Evolutionary conservation across 345 rosid genomes (phyloP), one percentile per base, ranked within the genome.

Genomic region (Alliaria petiolata): DNA sequence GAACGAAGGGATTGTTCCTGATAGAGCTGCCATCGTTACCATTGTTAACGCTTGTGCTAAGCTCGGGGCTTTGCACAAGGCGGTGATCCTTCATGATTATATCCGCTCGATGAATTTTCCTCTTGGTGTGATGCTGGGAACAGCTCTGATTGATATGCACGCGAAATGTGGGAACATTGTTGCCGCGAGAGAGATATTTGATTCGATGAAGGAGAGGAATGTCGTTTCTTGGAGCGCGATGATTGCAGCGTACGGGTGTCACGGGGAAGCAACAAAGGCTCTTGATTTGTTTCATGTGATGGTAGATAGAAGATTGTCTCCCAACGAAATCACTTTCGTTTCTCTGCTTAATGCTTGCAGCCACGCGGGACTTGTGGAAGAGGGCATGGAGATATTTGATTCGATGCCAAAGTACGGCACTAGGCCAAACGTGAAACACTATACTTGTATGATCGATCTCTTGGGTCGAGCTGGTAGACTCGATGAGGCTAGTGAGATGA

Each of bases 231-330:
- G 93, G 96, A 87, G 87, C 62, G 83, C 85, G 3, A 85, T 89
- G 96, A 89, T 89, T 42, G 86, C 84, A 9, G 86, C 87, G 25
- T 86, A 87, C 19, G 93, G 88, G 1, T 82, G 81, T 75, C 89
- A 87, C 60, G 96, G 96, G 44, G 80, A 77, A 65, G 93, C 87
- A 50, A 81, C 66, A 73, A 65, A 74, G 60, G 89, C 93, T 56
- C 84, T 87, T 50, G 87, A 81, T 15, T 66, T 87, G 47, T 83
- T 84, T 65, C 79, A 72, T 30, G 35, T 73, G 78, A 87, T 86
- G 93, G 44, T 79, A 71, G 81, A 71, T 50, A 67, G 77, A 54
- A 80, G 86, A 45, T 59, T 80, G 33, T 19, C 52, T 16, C 93
- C 93, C 0, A 87, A 87, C 44, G 72, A 59, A 8, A 80, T 86